A percentile compares a stretch with the other conserved stretches of the same genome.
These are phyloP conservation scores for Apophysomyces ossiformis DNA, from an alignment of 371 early-diverging fungal species.

Conservation along the genomic window DNA sequence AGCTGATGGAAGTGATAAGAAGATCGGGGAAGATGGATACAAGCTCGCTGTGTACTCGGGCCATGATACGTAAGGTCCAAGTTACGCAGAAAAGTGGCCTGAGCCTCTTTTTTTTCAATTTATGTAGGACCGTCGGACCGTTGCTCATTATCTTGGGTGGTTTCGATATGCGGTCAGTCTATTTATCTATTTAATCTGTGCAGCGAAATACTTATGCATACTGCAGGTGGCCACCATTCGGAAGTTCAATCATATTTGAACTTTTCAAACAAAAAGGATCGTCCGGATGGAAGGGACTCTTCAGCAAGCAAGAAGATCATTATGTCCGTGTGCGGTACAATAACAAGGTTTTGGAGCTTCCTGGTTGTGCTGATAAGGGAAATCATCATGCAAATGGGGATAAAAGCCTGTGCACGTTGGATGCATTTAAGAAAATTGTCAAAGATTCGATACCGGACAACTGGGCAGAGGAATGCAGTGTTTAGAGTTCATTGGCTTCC, in stretches of 20 bases:
- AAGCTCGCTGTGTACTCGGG: conserved; percentile 77
- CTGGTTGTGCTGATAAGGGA: conserved; percentile 62
- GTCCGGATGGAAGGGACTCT: conserved; percentile 10
- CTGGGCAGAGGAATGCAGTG: conserved; percentile 53
- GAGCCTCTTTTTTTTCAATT: conserved; percentile 7
- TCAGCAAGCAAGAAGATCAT: conserved; percentile 37
- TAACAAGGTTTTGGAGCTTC: conserved; percentile 61
- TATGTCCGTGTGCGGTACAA: conserved; percentile 79
- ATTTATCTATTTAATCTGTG: conserved; percentile 14
- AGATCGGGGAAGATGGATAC: conserved; percentile 39
- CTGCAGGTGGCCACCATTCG: conserved; percentile 56
- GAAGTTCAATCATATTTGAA: conserved; percentile 68
- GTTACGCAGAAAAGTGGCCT: conserved; percentile 4
- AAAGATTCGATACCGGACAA: conserved; percentile 61
- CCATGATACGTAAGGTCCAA: conserved; percentile 68
- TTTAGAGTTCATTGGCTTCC: conserved; percentile 15
- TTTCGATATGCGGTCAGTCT: conserved; percentile 51
- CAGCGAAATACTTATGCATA: conserved; percentile 27
- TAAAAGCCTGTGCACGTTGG: conserved; percentile 69
- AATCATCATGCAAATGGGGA: conserved; percentile 64
- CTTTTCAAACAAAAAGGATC: conserved; percentile 54
- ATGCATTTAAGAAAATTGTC: conserved; percentile 69
- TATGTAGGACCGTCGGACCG: conserved; percentile 65
- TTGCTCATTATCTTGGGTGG: conserved; percentile 62
- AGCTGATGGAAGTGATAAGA: conserved; percentile 33